Evolutionary conservation across 768 basidiomycete genomes (phyloP), one percentile per base, ranked within the genome.

Genomic region (Boletus insuetus): DNA sequence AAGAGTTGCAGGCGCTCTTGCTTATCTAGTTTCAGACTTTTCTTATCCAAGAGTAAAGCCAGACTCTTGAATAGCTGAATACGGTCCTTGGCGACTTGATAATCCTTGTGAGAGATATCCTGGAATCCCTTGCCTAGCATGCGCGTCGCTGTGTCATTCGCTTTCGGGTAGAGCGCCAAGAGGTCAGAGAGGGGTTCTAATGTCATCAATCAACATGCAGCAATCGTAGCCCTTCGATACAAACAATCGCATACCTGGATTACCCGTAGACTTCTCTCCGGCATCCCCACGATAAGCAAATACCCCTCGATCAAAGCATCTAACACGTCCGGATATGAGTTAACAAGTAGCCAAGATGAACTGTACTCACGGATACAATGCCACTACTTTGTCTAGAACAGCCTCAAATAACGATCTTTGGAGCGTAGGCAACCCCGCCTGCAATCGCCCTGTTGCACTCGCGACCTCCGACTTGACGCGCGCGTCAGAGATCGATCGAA

Each of bases 311-410:
- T 71, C 63, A 45, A 58, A 56, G 31, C 51, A 55, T 4, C 67
- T 69, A 11, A 34, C 1, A 26, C 31, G 20, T 20, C 13, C 11
- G 34, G 5, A 1, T 16, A 16, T 51, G 12, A 48, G 46, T 22
- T 17, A 5, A 50, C 11, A 17, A 3, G 0, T n/a, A 19, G 48
- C 1, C 8, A n/a, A 46, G 4, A 14, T 1, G 31, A 19, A 0
- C 7, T 8, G 0, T 9, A 54, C 67, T 50, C 54, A 68, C 66
- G 66, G 67, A 59, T 69, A 75, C 6, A 55, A 7, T 16, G 14
- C 26, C 19, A 56, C 13, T 9, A 65, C 53, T 11, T 62, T 47
- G 10, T 69, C 62, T 9, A 75, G 13, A 40, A 68, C 53, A 4
- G 59, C 63, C 24, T 69, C 67, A 6, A 63, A 63, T 44, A 72